Evolutionary conservation across 306 rosid species (phyloP).

Genomic region (Cicer yamashitae): DNA sequence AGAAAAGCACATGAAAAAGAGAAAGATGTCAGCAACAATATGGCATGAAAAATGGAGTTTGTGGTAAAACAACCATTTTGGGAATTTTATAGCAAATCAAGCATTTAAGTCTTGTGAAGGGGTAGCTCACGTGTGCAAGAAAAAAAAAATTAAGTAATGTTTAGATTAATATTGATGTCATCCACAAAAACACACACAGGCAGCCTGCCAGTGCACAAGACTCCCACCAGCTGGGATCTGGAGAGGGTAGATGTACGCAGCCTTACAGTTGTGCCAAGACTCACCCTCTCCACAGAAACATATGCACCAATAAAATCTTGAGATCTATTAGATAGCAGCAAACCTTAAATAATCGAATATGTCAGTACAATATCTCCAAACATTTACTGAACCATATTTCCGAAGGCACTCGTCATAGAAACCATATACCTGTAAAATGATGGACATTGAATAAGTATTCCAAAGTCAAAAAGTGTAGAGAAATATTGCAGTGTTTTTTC

Average conservation of each 20-base stretch:
- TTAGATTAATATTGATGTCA: slow-evolving; percentile 8
- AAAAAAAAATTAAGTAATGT: slow-evolving; percentile 15
- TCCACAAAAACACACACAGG: neutral
- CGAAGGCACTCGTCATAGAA: slow-evolving; percentile 99
- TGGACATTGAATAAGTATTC: slow-evolving; percentile 49
- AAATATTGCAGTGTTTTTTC: slow-evolving; percentile 14
- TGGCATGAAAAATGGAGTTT: slow-evolving; percentile 10
- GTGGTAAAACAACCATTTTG: neutral
- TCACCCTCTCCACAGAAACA: slow-evolving; percentile 27
- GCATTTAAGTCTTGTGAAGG: neutral
- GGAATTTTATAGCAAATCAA: slow-evolving; percentile 10
- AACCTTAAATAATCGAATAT: slow-evolving; percentile 96
- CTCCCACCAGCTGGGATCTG: neutral
- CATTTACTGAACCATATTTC: slow-evolving; percentile 97
- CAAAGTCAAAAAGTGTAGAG: slow-evolving; percentile 33
- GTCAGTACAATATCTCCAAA: slow-evolving; percentile 99
- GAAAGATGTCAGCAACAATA: slow-evolving; percentile 5
- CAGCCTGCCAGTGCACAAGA: neutral
- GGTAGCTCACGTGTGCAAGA: slow-evolving; percentile 26
- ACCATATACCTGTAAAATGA: slow-evolving; percentile 89
- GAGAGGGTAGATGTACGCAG: neutral
- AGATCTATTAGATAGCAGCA: slow-evolving; percentile 42
- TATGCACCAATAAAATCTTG: neutral
- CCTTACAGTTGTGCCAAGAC: neutral
- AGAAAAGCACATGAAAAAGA: slow-evolving; percentile 20